Conservation (phyloP, 1,284 basidiomycete species). For the Leccinum subrobustum region DNA sequence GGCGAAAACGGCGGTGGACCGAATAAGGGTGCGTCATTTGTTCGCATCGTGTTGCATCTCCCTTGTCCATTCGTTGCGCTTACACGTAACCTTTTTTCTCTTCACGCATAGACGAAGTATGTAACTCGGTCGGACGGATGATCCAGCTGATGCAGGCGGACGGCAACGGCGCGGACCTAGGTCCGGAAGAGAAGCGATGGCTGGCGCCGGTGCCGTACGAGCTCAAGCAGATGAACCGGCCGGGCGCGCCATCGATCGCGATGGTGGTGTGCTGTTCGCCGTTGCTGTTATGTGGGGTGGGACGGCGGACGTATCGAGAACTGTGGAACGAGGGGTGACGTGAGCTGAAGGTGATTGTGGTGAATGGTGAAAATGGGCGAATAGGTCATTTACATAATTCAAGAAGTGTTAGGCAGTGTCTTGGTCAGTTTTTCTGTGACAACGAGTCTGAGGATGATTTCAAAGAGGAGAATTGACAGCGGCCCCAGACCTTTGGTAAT, state of each 20-base stretch:
- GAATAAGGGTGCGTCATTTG: background rate
- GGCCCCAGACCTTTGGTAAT: too few relatives aligned
- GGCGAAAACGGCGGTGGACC: slow-evolving; percentile 3
- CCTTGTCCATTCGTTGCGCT: background rate
- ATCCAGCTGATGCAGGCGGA: slow-evolving; percentile 23
- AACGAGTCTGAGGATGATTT: background rate
- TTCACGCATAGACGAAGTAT: slow-evolving; percentile 24
- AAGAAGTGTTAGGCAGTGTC: background rate
- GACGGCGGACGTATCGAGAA: background rate
- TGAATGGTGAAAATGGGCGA: background rate
- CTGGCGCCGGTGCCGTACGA: slow-evolving; percentile 4
- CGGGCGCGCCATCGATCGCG: slow-evolving; percentile 6
- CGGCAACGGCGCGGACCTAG: slow-evolving; percentile 1
- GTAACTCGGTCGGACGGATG: slow-evolving; percentile 23
- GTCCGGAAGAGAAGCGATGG: slow-evolving; percentile 15
- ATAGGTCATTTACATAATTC: too few relatives aligned
- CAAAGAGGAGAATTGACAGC: too few relatives aligned
- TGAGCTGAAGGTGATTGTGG: too few relatives aligned
- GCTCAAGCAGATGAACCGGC: slow-evolving; percentile 9
- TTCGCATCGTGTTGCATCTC: background rate
- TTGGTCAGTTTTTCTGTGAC: background rate
- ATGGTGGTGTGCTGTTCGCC: slow-evolving; percentile 22
- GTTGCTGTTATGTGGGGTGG: slow-evolving; percentile 48
- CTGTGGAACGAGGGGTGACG: background rate
- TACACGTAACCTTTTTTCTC: background rate